Base-by-base conservation (phyloP, 2,329 filamentous ascomycete genomes). In the Ophiostoma angusticollis region DNA sequence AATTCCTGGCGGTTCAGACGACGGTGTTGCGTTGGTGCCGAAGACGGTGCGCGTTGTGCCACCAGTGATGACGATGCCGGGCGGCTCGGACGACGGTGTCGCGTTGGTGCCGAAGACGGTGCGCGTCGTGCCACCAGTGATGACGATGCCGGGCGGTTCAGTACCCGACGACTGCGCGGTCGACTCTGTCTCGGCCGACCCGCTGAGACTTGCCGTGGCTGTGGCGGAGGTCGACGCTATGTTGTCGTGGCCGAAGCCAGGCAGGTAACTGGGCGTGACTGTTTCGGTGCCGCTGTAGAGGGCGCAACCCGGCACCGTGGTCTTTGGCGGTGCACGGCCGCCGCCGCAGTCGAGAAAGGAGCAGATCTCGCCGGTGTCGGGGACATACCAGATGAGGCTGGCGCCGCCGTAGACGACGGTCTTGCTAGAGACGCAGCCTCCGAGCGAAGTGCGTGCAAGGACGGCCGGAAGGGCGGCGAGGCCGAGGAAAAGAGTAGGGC, bases 311-410 rank as follows among this genome's bases (percentile, higher is more conserved):
- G 77, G 77, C 17, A 75, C 68, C 19, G 65, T 68, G 13, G 69
- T 73, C 62, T 74, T 80, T 44, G 74, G 70, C 3, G 77, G 73
- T 8, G 75, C 78, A 32, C 70, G 65, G 40, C 76, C 78, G 47
- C 78, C 78, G 42, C 78, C 77, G 57, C 78, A 81, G 66, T 81
- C 77, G 48, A 76, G 64, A 45, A 72, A 52, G 9, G 63, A 62
- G 65, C 78, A 81, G 52, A 80, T 62, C 60, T 80, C 75, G 52
- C 75, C 74, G 14, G 68, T 73, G 47, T 59, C 73, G 2, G 74
- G 75, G 38, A 78, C 68, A 55, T 73, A 80, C 63, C 65, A 80
- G 50, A 74, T 56, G 33, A 67, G 44, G 40, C 63, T 68, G 31
- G 63, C 62, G 33, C 57, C 57, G 47, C 58, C 59, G 46, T 55